A percentile compares a stretch with the other conserved stretches of the same genome.
phyloP scores from a whole-genome alignment of 106 monocot species.

The Hemerocallis citrina region DNA sequence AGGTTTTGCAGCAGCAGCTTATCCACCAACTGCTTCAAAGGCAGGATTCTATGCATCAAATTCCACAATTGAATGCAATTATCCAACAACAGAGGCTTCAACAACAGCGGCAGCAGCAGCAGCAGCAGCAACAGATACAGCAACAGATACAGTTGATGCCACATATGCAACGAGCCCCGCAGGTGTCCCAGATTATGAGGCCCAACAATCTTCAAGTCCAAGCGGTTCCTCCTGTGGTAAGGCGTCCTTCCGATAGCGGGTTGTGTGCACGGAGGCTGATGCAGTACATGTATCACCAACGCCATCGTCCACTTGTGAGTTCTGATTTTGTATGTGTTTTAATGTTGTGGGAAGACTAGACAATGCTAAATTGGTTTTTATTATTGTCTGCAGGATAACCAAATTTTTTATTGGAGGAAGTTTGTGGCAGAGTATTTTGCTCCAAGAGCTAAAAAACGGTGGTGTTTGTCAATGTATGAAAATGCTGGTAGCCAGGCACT shows the following conservation, averaged over 20 bases:
- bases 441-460: conserved; percentile 75
- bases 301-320: conserved; percentile 65
- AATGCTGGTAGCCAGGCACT: conserved; percentile 55
- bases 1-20: conserved; percentile 55
- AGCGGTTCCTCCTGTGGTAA: conserved; percentile 23
- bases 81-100: conserved; percentile 68
- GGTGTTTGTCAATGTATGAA: conserved; percentile 81
- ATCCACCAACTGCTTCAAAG: conserved; percentile 71
- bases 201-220: conserved; percentile 46
- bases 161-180: conserved; percentile 55
- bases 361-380: not conserved
- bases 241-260: conserved; percentile 44
- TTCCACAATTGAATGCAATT: conserved; percentile 65
- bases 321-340: conserved; percentile 5
- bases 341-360: not conserved
- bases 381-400: conserved; percentile 54
- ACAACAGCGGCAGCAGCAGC: conserved; percentile 50
- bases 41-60: conserved; percentile 44
- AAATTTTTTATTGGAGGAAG: conserved; percentile 87
- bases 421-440: conserved; percentile 87
- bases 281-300: conserved; percentile 94
- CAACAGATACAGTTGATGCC: conserved; percentile 63
- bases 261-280: conserved; percentile 74
- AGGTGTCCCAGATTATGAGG: conserved; percentile 45
- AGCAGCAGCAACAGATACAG: conserved; percentile 22